Percentiles rank a stretch among this genome's conserved stretches.
These are phyloP conservation scores for Aspergillus aculeatus DNA, from an alignment of 2,329 filamentous ascomycete species.

Conservation along the genomic window DNA sequence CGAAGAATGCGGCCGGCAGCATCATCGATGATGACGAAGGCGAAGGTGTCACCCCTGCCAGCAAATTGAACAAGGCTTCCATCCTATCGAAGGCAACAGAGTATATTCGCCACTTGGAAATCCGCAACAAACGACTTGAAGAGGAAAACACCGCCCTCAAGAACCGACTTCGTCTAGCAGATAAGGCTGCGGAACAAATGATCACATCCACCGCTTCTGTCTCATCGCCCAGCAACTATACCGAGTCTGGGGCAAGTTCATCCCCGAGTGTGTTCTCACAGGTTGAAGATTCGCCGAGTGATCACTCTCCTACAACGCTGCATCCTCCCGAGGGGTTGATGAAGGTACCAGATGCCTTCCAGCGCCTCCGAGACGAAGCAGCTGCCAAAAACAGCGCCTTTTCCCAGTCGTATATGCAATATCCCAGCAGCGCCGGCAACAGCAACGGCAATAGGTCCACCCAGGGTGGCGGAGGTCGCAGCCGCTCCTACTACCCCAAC, in stretches of 20 bases:
- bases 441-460: constrained; percentile 25
- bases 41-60: constrained; percentile 78
- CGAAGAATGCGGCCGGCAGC: constrained; percentile 52
- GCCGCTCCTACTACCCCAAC: constrained; percentile 54
- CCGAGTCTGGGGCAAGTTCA: constrained; percentile 35
- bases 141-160: constrained; percentile 82
- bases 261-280: constrained; percentile 45
- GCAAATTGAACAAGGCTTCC: constrained; percentile 97
- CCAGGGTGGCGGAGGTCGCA: constrained; percentile 43
- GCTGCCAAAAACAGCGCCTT: constrained; percentile 34
- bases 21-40: constrained; percentile 69
- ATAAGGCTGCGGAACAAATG: constrained; percentile 54
- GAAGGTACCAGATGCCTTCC: constrained; percentile 45
- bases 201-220: constrained; percentile 38
- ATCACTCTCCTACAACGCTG: constrained; percentile 30
- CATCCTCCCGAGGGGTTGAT: constrained; percentile 45
- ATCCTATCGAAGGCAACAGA: constrained; percentile 94
- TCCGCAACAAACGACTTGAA: constrained; percentile 75
- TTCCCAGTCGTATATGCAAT: constrained; percentile 42
- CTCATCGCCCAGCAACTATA: constrained; percentile 43
- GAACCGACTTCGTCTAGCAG: constrained; percentile 74
- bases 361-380: constrained; percentile 38
- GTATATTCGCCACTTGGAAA: constrained; percentile 91
- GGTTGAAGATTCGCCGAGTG: constrained; percentile 35
- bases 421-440: constrained; percentile 19